Evolutionary conservation across 139 green algal genomes (phyloP).

Genomic region (Volvox africanus): DNA sequence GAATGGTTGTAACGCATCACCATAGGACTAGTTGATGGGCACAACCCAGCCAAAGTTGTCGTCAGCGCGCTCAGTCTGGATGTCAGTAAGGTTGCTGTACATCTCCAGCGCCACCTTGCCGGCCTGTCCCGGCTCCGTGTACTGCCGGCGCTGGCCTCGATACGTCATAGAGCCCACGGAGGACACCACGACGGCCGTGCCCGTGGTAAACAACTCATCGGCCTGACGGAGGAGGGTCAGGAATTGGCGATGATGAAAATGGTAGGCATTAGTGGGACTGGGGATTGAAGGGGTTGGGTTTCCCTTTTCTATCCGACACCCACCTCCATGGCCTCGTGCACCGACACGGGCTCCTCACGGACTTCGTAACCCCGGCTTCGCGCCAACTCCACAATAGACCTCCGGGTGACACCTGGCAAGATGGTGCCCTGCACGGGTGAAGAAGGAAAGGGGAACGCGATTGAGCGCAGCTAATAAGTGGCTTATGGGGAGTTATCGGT

Average conservation of each 20-base stretch:
- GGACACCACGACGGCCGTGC: conserved; percentile 97
- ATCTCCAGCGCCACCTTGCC: conserved; percentile 81
- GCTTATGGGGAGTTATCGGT: too few relatives aligned
- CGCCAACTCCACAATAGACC: conserved; percentile 92
- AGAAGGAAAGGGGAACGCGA: too few relatives aligned
- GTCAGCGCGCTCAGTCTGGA: conserved; percentile 83
- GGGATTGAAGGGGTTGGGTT: too few relatives aligned
- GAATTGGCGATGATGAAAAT: too few relatives aligned
- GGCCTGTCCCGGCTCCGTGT: conserved; percentile 39
- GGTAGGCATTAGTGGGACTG: too few relatives aligned
- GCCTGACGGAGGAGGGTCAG: conserved; percentile 47
- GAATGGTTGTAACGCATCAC: too few relatives aligned
- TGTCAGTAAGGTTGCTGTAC: conserved; percentile 88
- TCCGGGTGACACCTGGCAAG: conserved; percentile 74
- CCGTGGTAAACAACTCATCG: conserved; percentile 94
- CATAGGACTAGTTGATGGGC: conserved; percentile 48
- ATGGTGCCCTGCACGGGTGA: conserved; percentile 65
- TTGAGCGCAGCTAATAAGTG: too few relatives aligned
- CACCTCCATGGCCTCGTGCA: conserved; percentile 89
- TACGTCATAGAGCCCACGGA: conserved; percentile 95
- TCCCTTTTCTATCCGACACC: too few relatives aligned
- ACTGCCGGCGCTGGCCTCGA: conserved; percentile 61
- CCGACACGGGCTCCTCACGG: conserved; percentile 80
- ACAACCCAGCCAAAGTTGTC: conserved; percentile 90
- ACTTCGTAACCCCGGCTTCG: conserved; percentile 86